Conservation (phyloP, 768 basidiomycete genomes). For the Russula emetica region DNA sequence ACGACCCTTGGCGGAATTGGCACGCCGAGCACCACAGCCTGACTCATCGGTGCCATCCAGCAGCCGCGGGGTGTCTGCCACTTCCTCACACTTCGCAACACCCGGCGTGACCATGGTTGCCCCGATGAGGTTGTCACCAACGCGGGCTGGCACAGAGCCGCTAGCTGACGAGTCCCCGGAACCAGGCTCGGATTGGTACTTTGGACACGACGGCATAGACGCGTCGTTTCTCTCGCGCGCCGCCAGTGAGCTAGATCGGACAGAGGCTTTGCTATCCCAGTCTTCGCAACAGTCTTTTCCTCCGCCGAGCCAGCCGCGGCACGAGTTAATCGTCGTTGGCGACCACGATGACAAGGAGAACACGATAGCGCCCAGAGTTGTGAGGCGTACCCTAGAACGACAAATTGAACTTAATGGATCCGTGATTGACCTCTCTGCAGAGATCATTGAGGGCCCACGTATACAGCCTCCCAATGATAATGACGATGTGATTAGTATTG, state of each 20-base stretch:
- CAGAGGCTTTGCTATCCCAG: constrained; percentile 27
- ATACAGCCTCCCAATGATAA: not conserved
- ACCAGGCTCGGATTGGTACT: constrained; percentile 33
- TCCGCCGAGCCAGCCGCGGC: constrained; percentile 19
- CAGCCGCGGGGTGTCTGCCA: not conserved
- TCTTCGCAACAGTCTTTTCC: constrained; percentile 16
- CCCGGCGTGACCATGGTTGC: not conserved
- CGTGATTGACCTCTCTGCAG: constrained; percentile 58
- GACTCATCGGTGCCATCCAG: not conserved
- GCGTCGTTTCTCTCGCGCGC: constrained; percentile 42
- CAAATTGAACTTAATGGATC: constrained; percentile 24
- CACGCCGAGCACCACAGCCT: not conserved
- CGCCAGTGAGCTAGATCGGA: constrained; percentile 34
- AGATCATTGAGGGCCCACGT: constrained; percentile 18
- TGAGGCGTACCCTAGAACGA: constrained; percentile 40
- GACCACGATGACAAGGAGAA: constrained; percentile 62
- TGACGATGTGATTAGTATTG: constrained; percentile 25
- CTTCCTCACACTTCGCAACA: constrained; percentile 11
- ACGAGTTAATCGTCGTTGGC: constrained; percentile 43
- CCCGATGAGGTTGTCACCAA: constrained; percentile 15
- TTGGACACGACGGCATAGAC: constrained; percentile 37
- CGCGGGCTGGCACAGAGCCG: constrained; percentile 16
- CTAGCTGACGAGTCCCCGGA: constrained; percentile 18
- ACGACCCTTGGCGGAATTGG: not conserved
- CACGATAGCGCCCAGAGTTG: constrained; percentile 48